Percentiles rank a stretch among this genome's conserved stretches.
Evolutionary conservation across 2,329 filamentous ascomycete species (phyloP).

Genomic region (Aspergillus costaricaensis): DNA sequence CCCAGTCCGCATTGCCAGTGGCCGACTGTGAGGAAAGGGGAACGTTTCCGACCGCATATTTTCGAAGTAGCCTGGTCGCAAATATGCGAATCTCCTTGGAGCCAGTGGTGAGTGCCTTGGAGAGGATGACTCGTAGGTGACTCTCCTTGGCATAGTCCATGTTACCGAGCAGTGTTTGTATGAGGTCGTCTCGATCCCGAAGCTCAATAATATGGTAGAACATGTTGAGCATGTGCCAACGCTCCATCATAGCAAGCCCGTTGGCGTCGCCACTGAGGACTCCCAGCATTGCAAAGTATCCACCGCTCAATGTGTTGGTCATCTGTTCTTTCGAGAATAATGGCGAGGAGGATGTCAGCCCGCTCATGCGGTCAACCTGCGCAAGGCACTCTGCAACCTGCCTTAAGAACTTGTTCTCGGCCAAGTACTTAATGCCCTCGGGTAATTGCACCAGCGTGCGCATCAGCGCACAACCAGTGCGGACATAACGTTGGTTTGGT

Average conservation of each 20-base stretch:
- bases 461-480: constrained; percentile 84
- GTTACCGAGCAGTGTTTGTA: constrained; percentile 82
- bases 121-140: constrained; percentile 87
- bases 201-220: constrained; percentile 97
- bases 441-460: constrained; percentile 80
- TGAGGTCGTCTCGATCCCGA: constrained; percentile 85
- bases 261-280: constrained; percentile 78
- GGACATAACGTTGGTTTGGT: constrained; percentile 90
- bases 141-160: constrained; percentile 90
- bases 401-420: constrained; percentile 87
- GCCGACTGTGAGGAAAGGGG: constrained; percentile 37
- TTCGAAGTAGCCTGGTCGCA: constrained; percentile 80
- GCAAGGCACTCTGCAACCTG: constrained; percentile 95
- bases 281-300: constrained; percentile 92
- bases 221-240: constrained; percentile 99
- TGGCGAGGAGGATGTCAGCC: constrained; percentile 69
- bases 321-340: constrained; percentile 87
- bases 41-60: constrained; percentile 71
- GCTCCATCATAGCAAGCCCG: constrained; percentile 85
- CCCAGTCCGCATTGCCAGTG: constrained; percentile 82
- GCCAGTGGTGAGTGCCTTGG: constrained; percentile 88
- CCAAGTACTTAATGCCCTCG: constrained; percentile 81
- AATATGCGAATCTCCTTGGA: constrained; percentile 90
- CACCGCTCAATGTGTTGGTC: constrained; percentile 81
- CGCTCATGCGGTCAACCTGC: constrained; percentile 84